Evolutionary conservation across 768 basidiomycete species (phyloP).

Genomic region (Tephrocybe sp.): DNA sequence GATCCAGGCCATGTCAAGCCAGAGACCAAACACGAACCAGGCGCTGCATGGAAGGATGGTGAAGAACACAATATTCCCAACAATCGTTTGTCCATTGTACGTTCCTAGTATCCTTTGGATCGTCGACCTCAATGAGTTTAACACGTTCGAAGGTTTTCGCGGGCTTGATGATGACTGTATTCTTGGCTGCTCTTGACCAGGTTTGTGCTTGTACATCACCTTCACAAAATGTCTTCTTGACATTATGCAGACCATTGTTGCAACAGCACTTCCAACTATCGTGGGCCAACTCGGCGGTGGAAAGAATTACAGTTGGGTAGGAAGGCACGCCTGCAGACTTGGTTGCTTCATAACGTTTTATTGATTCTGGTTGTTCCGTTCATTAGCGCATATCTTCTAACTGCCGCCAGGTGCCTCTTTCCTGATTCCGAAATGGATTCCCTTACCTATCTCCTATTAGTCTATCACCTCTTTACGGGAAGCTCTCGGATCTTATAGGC

Average conservation of each 20-base stretch:
- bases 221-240: neutral
- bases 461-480: conserved; percentile 75
- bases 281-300: conserved; percentile 65
- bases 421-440: neutral
- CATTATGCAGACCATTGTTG: conserved; percentile 56
- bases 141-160: conserved; percentile 38
- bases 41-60: conserved; percentile 53
- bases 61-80: conserved; percentile 60
- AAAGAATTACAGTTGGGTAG: conserved; percentile 70
- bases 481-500: conserved; percentile 60
- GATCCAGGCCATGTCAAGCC: conserved; percentile 11
- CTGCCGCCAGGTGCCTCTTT: conserved; percentile 48
- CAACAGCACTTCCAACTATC: conserved; percentile 78
- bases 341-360: neutral
- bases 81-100: conserved; percentile 47
- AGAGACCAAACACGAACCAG: conserved; percentile 33
- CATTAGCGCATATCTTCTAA: conserved; percentile 70
- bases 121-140: neutral
- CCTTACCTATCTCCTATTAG: conserved; percentile 22
- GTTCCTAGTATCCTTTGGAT: conserved; percentile 9
- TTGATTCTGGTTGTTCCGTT: neutral
- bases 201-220: conserved; percentile 26
- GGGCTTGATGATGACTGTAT: conserved; percentile 44
- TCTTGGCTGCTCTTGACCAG: conserved; percentile 62
- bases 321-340: conserved; percentile 44